Evolutionary conservation across 768 basidiomycete genomes (phyloP).

Genomic region (Cystoderma amianthinum): DNA sequence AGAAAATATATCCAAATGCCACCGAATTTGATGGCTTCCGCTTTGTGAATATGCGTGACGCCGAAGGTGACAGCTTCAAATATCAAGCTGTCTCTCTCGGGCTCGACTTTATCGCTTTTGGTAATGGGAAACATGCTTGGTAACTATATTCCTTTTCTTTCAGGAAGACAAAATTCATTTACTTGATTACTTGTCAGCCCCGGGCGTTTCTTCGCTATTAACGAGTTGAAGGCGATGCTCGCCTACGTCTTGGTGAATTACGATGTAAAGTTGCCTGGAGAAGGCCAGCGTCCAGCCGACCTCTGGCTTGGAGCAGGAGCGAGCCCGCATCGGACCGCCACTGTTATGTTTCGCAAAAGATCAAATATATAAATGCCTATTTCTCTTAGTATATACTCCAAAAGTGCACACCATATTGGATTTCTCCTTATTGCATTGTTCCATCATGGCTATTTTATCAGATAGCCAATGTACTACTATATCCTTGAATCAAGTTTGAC

Average conservation of each 20-base stretch:
- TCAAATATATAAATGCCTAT: too few species aligned
- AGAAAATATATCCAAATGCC: conserved; percentile 34
- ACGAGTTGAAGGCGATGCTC: conserved; percentile 33
- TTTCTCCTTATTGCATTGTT: too few species aligned
- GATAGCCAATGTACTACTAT: too few species aligned
- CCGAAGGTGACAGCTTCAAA: conserved; percentile 21
- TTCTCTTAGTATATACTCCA: too few species aligned
- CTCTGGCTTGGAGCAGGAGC: conserved; percentile 4
- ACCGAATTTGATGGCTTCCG: conserved; percentile 39
- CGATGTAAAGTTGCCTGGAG: conserved; percentile 27
- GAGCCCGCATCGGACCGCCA: conserved; percentile 23
- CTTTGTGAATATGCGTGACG: conserved; percentile 30
- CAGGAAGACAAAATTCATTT: neutral
- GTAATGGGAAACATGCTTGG: conserved; percentile 29
- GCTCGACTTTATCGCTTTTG: conserved; percentile 28
- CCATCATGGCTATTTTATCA: too few species aligned
- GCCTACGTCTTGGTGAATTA: conserved; percentile 31
- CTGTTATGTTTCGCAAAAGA: conserved; percentile 31
- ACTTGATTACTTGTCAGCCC: conserved; percentile 14
- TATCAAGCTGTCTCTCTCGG: conserved; percentile 25
- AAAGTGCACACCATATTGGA: too few species aligned
- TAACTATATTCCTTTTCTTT: conserved; percentile 4
- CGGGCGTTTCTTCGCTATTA: conserved; percentile 39
- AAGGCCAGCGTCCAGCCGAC: conserved; percentile 10
- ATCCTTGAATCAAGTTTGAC: too few species aligned